phyloP scores from a whole-genome alignment of 169 alveolate species.

The Plasmodium gallinaceum region DNA sequence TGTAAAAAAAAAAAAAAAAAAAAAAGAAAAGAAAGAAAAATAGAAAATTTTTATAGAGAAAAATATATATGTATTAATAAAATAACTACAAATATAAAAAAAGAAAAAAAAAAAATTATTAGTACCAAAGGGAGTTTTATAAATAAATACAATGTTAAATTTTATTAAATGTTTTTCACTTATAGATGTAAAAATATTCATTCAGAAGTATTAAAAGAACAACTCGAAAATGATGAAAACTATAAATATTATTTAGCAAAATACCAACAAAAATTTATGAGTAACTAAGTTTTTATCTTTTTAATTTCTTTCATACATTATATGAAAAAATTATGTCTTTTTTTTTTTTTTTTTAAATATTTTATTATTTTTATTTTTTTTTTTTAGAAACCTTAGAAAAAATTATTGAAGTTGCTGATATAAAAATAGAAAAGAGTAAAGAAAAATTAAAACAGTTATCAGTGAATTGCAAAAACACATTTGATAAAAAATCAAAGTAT shows the following conservation, averaged over 20 bases:
- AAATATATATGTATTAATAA: constrained; percentile 21
- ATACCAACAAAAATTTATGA: constrained; percentile 71
- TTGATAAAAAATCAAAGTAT: constrained; percentile 79
- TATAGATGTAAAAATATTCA: constrained; percentile 68
- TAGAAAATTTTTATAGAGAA: neutral
- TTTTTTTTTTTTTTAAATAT: neutral
- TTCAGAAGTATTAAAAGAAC: constrained; percentile 64
- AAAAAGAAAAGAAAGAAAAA: too few relatives aligned
- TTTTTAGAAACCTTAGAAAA: constrained; percentile 40
- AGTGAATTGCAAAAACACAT: constrained; percentile 64
- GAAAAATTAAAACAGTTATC: constrained; percentile 69
- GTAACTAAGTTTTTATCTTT: constrained; percentile 48
- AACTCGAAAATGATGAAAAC: constrained; percentile 58
- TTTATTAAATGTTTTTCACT: neutral
- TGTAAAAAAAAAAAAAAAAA: too few relatives aligned
- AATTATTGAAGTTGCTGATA: constrained; percentile 49
- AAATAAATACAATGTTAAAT: neutral
- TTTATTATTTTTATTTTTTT: constrained; percentile 10
- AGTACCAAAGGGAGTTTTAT: neutral
- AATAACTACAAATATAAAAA: constrained; percentile 8
- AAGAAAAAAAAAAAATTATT: neutral
- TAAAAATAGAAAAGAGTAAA: constrained; percentile 51
- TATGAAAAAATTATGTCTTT: neutral
- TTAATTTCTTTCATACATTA: neutral
- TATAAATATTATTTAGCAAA: constrained; percentile 66